Conservation (phyloP, 441 rosid genomes). For the Eruca vesicaria region DNA sequence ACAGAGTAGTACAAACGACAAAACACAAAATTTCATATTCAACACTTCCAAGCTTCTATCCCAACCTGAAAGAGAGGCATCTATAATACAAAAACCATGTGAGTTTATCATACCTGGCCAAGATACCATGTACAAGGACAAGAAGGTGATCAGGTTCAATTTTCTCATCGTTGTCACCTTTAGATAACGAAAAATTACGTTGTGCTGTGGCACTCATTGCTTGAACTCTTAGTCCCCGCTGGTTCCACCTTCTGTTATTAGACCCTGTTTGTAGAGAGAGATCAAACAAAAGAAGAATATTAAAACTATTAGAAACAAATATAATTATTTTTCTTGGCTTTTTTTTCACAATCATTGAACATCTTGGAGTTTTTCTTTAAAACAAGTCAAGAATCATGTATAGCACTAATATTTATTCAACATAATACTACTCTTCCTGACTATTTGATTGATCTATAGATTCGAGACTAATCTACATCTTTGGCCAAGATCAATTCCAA, state of each 20-base stretch:
- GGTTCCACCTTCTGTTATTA: constrained; percentile 47
- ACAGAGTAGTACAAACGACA: constrained; percentile 11
- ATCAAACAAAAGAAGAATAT: not conserved
- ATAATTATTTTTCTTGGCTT: not conserved
- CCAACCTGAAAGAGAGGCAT: not conserved
- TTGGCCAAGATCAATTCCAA: not conserved
- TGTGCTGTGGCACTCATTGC: constrained; percentile 60
- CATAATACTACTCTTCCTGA: not conserved
- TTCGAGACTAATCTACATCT: not conserved
- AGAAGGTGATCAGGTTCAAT: constrained; percentile 88
- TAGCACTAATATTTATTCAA: not conserved
- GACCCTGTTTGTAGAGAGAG: constrained; percentile 45
- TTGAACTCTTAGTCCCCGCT: constrained; percentile 49
- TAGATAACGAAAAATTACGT: constrained; percentile 44
- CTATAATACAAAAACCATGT: not conserved
- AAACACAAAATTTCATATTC: not conserved
- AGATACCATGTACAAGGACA: constrained; percentile 92
- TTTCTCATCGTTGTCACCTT: constrained; percentile 41
- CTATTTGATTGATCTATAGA: not conserved
- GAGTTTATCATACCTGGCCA: constrained; percentile 59
- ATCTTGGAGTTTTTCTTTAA: no score
- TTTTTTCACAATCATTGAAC: no score
- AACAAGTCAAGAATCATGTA: not conserved
- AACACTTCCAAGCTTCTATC: not conserved
- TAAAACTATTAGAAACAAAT: not conserved